phyloP scores from a whole-genome alignment of 257 asterid species.

The Solanum pimpinellifolium region DNA sequence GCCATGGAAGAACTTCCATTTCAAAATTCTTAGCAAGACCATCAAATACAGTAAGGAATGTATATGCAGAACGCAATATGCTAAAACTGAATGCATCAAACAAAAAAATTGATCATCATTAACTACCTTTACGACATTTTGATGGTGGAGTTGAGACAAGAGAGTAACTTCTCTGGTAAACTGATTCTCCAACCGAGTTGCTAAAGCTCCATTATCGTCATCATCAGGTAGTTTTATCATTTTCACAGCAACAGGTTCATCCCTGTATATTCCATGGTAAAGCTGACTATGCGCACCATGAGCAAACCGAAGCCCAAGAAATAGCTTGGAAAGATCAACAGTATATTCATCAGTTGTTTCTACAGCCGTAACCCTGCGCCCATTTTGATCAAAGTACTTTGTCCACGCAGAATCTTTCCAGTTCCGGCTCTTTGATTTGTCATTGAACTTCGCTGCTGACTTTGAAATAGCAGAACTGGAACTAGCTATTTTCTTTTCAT shows the following conservation, averaged over 20 bases:
- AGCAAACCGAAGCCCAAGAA: slow-evolving; percentile 30
- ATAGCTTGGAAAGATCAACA: slow-evolving; percentile 28
- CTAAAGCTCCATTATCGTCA: slow-evolving; percentile 18
- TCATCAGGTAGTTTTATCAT: slow-evolving; percentile 24
- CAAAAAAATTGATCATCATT: neutral
- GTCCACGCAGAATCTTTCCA: slow-evolving; percentile 25
- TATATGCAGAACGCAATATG: neutral
- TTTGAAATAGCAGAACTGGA: slow-evolving; percentile 4
- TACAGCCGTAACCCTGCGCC: slow-evolving; percentile 22
- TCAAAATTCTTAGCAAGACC: neutral
- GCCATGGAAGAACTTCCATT: neutral
- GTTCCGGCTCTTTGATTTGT: slow-evolving; percentile 5
- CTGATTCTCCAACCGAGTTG: slow-evolving; percentile 23
- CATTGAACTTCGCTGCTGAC: slow-evolving; percentile 6
- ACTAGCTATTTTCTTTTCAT: neutral
- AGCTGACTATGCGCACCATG: slow-evolving; percentile 42
- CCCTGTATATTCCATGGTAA: slow-evolving; percentile 29
- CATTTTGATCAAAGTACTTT: slow-evolving; percentile 24
- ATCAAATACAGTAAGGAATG: neutral
- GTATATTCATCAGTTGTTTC: slow-evolving; percentile 17
- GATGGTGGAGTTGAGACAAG: slow-evolving; percentile 31
- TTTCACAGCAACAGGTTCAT: slow-evolving; percentile 35
- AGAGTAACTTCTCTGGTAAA: slow-evolving; percentile 25
- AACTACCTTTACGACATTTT: slow-evolving; percentile 23
- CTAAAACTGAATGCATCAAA: neutral